Base-by-base conservation (phyloP, 1,284 basidiomycete genomes). In the Marasmius tenuissimus region DNA sequence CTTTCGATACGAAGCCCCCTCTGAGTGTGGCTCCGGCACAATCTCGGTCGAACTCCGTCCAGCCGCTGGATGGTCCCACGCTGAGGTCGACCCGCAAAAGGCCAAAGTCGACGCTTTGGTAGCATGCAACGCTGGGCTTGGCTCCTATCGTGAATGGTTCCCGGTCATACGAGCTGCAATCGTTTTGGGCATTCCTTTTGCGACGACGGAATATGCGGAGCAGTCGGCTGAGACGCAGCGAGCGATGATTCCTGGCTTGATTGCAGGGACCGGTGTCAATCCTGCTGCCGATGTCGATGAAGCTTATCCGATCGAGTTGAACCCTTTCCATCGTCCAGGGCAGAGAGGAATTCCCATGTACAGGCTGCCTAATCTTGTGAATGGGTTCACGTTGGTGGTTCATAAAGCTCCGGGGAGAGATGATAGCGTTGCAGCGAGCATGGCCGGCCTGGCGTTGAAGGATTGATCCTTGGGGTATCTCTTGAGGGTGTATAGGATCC, bases 191-290 rank as follows among this genome's bases (percentile, higher is more conserved):
- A 67, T 72, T 42, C 78, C 79, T 3, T 81, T 80, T 37, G 79
- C 70, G 4, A 70, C 71, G 57, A 80, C 78, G 1, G 79, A 81
- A 56, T 79, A 79, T 37, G 71, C 74, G 14, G 76, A 78, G 40
- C 76, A 80, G 58, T 78, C 73, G 8, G 69, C 70, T 1, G 77
- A 79, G 65, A 64, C 67, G 33, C 74, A 78, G 60, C 64, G 61
- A 7, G 68, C 69, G 11, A 27, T 27, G 27, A 27, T 27, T 27
- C 27, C 27, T 4, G 27, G 27, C 27, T 65, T 64, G 9, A 66
- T 78, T 45, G 58, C 72, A 18, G 66, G 71, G 56, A 58, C 72
- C 51, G 77, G 78, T 39, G 61, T 63, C 20, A 18, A 45, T 5
- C 2, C 42, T 45, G 14, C 18, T 14, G 5, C 42, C 18, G 12